Percentiles rank a stretch among this genome's conserved stretches.
Evolutionary conservation across 805 yeast species (phyloP).

Genomic region (Hanseniaspora hatyaiensis): DNA sequence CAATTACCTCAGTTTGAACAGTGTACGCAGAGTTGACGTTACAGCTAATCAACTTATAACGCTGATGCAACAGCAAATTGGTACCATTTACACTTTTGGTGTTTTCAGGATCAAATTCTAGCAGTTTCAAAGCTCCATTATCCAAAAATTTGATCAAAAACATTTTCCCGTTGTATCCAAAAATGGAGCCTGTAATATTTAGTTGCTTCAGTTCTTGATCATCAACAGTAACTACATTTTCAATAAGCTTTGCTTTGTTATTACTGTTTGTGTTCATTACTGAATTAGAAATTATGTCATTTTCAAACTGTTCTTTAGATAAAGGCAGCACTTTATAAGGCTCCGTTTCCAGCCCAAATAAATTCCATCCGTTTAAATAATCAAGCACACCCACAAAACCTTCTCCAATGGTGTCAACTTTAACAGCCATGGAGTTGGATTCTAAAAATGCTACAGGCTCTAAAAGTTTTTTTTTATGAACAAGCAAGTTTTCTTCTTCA

Average conservation of each 20-base stretch:
- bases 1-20: slow-evolving; percentile 1
- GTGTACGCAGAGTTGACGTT: slow-evolving; percentile 6
- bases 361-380: slow-evolving; percentile 53
- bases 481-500: slow-evolving; percentile 1
- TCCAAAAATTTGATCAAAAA: slow-evolving; percentile 60
- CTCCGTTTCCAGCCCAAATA: slow-evolving; percentile 87
- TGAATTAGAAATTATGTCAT: slow-evolving; percentile 50
- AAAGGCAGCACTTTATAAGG: slow-evolving; percentile 76
- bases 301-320: slow-evolving; percentile 57
- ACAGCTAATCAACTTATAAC: slow-evolving; percentile 5
- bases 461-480: slow-evolving; percentile 17
- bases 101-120: slow-evolving; percentile 40
- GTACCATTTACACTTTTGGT: slow-evolving; percentile 23
- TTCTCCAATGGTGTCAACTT: slow-evolving; percentile 59
- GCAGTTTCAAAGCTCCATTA: slow-evolving; percentile 41
- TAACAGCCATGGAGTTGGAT: slow-evolving; percentile 70
- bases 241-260: slow-evolving; percentile 5
- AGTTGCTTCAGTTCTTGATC: slow-evolving; percentile 58
- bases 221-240: slow-evolving; percentile 53
- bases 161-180: slow-evolving; percentile 67
- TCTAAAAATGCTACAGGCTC: slow-evolving; percentile 85
- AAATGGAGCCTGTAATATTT: slow-evolving; percentile 75
- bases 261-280: slow-evolving; percentile 5
- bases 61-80: slow-evolving; percentile 23
- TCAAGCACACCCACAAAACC: slow-evolving; percentile 77